Evolutionary conservation across 2,329 filamentous ascomycete genomes (phyloP).

Genomic region (Davidsoniella eucalypti): DNA sequence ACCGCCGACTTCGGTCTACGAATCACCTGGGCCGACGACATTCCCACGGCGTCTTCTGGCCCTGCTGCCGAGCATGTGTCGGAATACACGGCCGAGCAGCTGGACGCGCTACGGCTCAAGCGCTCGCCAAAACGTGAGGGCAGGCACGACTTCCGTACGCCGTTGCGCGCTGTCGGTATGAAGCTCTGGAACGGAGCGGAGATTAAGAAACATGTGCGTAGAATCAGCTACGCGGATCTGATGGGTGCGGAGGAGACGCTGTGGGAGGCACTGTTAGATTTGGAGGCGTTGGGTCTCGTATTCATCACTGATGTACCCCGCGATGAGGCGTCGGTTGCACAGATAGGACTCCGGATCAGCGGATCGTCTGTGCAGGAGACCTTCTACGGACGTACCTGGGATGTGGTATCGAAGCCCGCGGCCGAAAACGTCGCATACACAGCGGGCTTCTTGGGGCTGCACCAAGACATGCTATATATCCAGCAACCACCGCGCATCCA

Average conservation of each 20-base stretch:
- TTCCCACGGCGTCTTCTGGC: slow-evolving; percentile 17
- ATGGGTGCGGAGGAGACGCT: slow-evolving; percentile 43
- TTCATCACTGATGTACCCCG: slow-evolving; percentile 62
- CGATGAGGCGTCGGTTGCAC: slow-evolving; percentile 45
- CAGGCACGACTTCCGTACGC: slow-evolving; percentile 12
- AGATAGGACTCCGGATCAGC: slow-evolving; percentile 58
- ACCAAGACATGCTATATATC: slow-evolving; percentile 89
- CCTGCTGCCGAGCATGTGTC: slow-evolving; percentile 20
- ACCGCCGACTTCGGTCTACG: slow-evolving; percentile 29
- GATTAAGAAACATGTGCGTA: slow-evolving; percentile 29
- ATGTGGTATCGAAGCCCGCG: slow-evolving; percentile 65
- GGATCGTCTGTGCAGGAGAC: slow-evolving; percentile 52
- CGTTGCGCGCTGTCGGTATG: slow-evolving; percentile 17
- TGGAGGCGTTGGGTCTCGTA: slow-evolving; percentile 54
- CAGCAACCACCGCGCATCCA: slow-evolving; percentile 64
- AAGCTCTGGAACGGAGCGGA: slow-evolving; percentile 25
- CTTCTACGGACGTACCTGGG: slow-evolving; percentile 84
- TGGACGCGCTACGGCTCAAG: slow-evolving; percentile 15
- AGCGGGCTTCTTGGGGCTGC: slow-evolving; percentile 61
- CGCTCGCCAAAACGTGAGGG: background rate
- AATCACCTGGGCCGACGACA: slow-evolving; percentile 42
- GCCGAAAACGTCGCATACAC: slow-evolving; percentile 93
- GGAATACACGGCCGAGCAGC: slow-evolving; percentile 19
- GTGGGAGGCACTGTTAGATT: slow-evolving; percentile 40
- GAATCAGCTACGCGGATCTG: slow-evolving; percentile 55